Evolutionary conservation across 2,329 filamentous ascomycete species (phyloP).

Genomic region (Beauveria scarabaeidicola): DNA sequence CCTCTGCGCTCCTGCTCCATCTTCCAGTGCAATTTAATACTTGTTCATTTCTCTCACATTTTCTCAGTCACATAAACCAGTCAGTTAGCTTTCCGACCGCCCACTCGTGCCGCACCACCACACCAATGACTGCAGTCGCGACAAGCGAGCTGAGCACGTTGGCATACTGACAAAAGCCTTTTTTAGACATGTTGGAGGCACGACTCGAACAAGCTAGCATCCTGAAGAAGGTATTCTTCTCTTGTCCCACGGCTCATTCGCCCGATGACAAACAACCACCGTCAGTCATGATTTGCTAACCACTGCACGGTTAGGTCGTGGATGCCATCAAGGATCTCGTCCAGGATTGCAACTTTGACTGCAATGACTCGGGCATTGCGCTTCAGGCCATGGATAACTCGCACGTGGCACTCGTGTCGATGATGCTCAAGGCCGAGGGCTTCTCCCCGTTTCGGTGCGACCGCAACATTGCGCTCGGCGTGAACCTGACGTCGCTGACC

Average conservation of each 20-base stretch:
- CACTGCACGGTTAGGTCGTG: conserved; percentile 60
- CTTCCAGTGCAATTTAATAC: background rate
- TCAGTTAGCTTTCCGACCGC: background rate
- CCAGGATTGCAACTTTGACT: conserved; percentile 99
- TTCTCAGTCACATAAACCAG: background rate
- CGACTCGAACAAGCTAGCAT: conserved; percentile 87
- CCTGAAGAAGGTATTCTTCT: conserved; percentile 73
- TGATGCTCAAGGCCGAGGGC: conserved; percentile 93
- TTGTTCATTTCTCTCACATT: background rate
- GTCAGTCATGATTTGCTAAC: conserved; percentile 14
- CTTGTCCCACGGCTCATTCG: background rate
- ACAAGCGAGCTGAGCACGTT: background rate
- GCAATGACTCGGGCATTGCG: conserved; percentile 98
- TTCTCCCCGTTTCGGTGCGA: conserved; percentile 97
- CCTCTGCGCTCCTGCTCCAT: background rate
- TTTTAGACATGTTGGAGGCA: conserved; percentile 77
- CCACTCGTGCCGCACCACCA: background rate
- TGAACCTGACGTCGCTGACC: conserved; percentile 93
- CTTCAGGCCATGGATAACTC: conserved; percentile 99
- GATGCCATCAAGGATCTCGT: conserved; percentile 99
- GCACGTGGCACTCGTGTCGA: conserved; percentile 95
- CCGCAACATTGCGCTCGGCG: conserved; percentile 94
- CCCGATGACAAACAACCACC: background rate
- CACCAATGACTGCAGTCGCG: background rate
- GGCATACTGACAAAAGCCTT: background rate